phyloP scores from a whole-genome alignment of 805 yeast genomes.

The Yarrowia keelungensis region DNA sequence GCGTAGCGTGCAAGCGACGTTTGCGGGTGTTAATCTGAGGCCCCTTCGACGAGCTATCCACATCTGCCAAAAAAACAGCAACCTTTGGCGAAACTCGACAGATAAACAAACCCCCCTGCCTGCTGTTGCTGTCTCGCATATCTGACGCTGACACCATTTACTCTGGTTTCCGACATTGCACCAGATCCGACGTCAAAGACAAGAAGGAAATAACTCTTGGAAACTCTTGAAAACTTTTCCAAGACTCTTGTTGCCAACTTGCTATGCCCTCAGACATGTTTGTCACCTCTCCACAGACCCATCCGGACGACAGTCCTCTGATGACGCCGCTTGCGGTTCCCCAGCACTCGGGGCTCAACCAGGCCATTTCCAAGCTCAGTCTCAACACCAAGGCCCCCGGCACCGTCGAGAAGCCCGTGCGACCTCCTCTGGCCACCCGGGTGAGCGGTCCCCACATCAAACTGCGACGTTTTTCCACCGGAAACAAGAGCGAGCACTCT shows the following conservation, averaged over 20 bases:
- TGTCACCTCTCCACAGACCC: conserved; percentile 24
- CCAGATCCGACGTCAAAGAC: conserved; percentile 29
- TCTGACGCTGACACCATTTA: conserved; percentile 32
- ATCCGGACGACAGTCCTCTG: conserved; percentile 33
- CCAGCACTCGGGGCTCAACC: conserved; percentile 15
- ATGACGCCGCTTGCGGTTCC: conserved; percentile 32
- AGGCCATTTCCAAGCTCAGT: conserved; percentile 31
- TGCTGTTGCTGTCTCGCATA: conserved; percentile 32
- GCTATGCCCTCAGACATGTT: not conserved
- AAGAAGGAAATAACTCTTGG: too few relatives aligned
- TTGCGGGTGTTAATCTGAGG: not conserved
- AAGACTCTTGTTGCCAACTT: not conserved
- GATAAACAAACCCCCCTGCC: conserved; percentile 28
- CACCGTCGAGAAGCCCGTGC: conserved; percentile 26
- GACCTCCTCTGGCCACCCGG: conserved; percentile 30
- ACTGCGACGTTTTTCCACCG: conserved; percentile 26
- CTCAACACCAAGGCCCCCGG: conserved; percentile 32
- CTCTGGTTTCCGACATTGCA: conserved; percentile 8
- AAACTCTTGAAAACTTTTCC: too few relatives aligned
- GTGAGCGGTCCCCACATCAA: conserved; percentile 33
- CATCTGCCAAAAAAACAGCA: not conserved
- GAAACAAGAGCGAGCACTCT: conserved; percentile 32
- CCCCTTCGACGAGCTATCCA: not conserved
- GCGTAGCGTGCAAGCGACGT: not conserved
- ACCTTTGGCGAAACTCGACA: not conserved